These are phyloP conservation scores for Tetratostichococcus sp. DNA, from an alignment of 139 green algal genomes.

Conservation along the genomic window DNA sequence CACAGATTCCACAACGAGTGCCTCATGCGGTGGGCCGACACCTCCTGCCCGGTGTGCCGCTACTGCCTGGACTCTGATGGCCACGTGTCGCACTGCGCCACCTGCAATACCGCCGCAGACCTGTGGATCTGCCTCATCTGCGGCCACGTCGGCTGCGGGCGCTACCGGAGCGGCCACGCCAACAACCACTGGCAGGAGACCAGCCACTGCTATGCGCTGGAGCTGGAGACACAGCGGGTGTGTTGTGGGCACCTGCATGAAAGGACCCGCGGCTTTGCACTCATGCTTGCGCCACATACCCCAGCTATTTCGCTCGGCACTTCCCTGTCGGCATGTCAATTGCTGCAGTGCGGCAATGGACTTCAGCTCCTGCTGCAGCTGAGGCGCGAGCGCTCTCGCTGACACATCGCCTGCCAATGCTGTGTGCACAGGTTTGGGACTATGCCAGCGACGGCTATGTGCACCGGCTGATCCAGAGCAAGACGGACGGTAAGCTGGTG, in stretches of 20 bases:
- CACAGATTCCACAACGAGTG: conserved; percentile 95
- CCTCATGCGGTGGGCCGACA: conserved; percentile 84
- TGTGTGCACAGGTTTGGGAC: conserved; percentile 90
- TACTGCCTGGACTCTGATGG: conserved; percentile 54
- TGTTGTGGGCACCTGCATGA: no score
- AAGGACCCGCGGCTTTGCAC: no score
- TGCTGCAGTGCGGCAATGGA: no score
- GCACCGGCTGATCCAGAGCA: conserved; percentile 89
- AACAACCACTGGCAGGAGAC: conserved; percentile 77
- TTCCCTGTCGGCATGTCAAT: no score
- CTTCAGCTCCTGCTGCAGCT: no score
- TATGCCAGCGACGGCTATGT: conserved; percentile 95
- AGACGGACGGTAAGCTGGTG: conserved; percentile 91
- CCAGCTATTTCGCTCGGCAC: no score
- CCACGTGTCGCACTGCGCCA: conserved; percentile 54
- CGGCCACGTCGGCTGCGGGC: conserved; percentile 90
- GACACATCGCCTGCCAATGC: no score
- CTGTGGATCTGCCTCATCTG: conserved; percentile 99
- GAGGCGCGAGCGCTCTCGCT: no score
- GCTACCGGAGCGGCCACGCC: conserved; percentile 82
- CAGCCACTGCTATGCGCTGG: conserved; percentile 89
- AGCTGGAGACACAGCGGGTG: conserved; percentile 80
- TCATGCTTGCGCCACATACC: no score
- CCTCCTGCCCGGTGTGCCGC: conserved; percentile 87
- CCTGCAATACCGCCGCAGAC: conserved; percentile 68